phyloP scores from a whole-genome alignment of 2,329 filamentous ascomycete species.

The Arthrobotrys entomopaga region DNA sequence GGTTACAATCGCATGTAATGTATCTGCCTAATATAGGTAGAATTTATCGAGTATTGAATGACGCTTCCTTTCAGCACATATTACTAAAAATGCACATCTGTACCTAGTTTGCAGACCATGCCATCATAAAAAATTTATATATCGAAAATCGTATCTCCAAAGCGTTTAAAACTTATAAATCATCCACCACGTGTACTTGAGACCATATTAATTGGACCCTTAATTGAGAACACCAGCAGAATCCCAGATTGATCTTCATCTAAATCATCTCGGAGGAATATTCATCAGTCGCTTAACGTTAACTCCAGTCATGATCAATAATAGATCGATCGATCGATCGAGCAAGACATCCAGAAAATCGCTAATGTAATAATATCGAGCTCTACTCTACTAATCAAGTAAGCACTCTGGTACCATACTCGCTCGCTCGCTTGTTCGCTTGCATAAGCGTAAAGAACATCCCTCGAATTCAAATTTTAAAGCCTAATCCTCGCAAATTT shows the following conservation, averaged over 20 bases:
- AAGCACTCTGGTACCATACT: too few relatives aligned
- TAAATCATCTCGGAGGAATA: background rate
- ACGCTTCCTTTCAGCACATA: background rate
- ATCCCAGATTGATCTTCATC: background rate
- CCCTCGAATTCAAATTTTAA: background rate
- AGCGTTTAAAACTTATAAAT: background rate
- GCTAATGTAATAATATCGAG: too few relatives aligned
- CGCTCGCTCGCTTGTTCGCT: too few relatives aligned
- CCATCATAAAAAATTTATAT: background rate
- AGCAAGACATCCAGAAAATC: too few relatives aligned
- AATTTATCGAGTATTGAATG: background rate
- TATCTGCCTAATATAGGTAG: conserved; percentile 29
- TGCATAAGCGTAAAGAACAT: background rate
- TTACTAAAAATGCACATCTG: too few relatives aligned
- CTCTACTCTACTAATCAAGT: too few relatives aligned
- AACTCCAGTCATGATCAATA: too few relatives aligned
- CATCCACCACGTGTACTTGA: too few relatives aligned
- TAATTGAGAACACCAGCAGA: too few relatives aligned
- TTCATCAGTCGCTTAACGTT: too few relatives aligned
- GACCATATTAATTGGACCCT: too few relatives aligned
- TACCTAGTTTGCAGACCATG: too few relatives aligned
- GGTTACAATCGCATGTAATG: background rate
- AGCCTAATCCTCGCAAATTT: conserved; percentile 6
- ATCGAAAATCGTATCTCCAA: background rate
- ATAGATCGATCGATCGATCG: conserved; percentile 5